A percentile compares a stretch with the other conserved stretches of the same genome.
These are phyloP conservation scores for Puccinia sorghi DNA, from an alignment of 1,284 basidiomycete species.

Conservation along the genomic window DNA sequence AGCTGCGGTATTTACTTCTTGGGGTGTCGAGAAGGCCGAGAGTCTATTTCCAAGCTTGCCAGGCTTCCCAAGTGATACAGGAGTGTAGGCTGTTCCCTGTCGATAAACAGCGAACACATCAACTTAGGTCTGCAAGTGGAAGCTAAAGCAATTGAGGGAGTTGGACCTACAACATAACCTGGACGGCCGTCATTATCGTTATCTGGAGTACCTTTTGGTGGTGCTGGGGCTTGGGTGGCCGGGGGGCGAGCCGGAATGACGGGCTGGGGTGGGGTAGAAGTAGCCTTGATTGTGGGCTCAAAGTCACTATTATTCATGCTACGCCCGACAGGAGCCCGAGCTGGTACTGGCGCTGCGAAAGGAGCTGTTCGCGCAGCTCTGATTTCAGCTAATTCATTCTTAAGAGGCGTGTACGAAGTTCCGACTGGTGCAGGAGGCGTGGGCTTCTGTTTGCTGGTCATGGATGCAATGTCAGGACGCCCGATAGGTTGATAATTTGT, in stretches of 20 bases:
- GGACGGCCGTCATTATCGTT: slow-evolving; percentile 54
- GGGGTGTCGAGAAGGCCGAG: slow-evolving; percentile 50
- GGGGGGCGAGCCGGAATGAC: slow-evolving; percentile 29
- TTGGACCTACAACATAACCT: slow-evolving; percentile 52
- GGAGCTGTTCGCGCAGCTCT: slow-evolving; percentile 57
- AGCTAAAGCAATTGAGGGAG: background rate
- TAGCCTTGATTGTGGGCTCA: slow-evolving; percentile 49
- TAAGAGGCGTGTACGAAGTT: slow-evolving; percentile 57
- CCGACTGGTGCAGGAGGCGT: slow-evolving; percentile 53
- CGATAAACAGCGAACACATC: slow-evolving; percentile 20
- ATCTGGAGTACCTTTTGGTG: slow-evolving; percentile 52
- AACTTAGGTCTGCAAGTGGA: background rate
- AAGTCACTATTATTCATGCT: slow-evolving; percentile 37
- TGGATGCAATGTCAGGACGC: slow-evolving; percentile 56
- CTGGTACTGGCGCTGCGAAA: slow-evolving; percentile 58
- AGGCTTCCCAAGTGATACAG: slow-evolving; percentile 77
- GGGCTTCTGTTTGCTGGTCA: slow-evolving; percentile 51
- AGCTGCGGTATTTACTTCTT: slow-evolving; percentile 55
- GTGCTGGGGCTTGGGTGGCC: slow-evolving; percentile 60
- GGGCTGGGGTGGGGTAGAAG: slow-evolving; percentile 30
- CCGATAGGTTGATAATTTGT: slow-evolving; percentile 57
- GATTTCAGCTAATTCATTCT: slow-evolving; percentile 57
- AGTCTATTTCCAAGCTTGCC: slow-evolving; percentile 84
- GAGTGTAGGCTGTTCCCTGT: slow-evolving; percentile 77
- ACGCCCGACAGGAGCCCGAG: slow-evolving; percentile 60